Base-by-base conservation (phyloP, 768 basidiomycete genomes). In the Tulasnella sp. region DNA sequence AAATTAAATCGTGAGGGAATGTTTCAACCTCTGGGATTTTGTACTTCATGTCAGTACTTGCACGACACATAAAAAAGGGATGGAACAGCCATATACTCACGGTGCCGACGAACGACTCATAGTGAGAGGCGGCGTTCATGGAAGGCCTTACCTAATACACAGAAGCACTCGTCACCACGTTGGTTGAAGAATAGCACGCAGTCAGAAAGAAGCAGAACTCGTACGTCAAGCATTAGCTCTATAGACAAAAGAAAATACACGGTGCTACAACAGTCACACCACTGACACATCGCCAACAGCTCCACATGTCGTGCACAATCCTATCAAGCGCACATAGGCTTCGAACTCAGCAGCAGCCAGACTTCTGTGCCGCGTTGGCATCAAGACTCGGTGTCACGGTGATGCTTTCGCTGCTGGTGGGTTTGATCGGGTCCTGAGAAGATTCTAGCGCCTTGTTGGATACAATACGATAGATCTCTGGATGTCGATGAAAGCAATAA, bases 401-500 rank as follows among this genome's bases (percentile, higher is more conserved):
- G 74, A 98, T 86, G 58, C 85, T 89, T 70, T 90, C 85, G 59
- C 88, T 90, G 19, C 78, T 76, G 68, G 90, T 73, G 71, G 88
- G 78, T 80, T 84, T 79, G 72, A 85, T 76, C 21, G 38, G 61
- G 74, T 88, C 74, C 69, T 84, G 72, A 70, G 77, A 85, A 65
- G 86, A 84, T 70, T 98, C 95, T 60, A 99, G 84, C 49, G 89
- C 82, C 74, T 95, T 97, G 80, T 83, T 88, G 54, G 95, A 97
- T 38, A 93, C 92, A 70, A 97, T 92, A 69, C 86, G 88, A 79
- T 97, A 97, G 72, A 99, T 96, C 65, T 98, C 96, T 96, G 67
- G 34, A 24, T 27, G 27, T 11, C 3, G 56, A 66, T 38, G 3
- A 47, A 32, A 19, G 34, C 32, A 48, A 42, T 24, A 51, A 58